Evolutionary conservation across 768 basidiomycete genomes (phyloP).

Genomic region (Cystobasidium tubakii): DNA sequence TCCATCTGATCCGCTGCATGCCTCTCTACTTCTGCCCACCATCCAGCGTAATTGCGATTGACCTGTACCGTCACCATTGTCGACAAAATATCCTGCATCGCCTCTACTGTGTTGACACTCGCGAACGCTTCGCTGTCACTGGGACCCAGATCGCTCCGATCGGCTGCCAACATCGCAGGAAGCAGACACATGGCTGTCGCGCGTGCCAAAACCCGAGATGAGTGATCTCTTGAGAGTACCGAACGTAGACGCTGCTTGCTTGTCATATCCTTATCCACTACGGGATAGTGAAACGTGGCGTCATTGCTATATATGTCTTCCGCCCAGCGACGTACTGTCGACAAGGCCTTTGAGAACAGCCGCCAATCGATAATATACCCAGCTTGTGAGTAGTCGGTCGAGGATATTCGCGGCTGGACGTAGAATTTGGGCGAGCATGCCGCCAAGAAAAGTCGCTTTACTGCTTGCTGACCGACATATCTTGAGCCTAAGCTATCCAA

Average conservation of each 20-base stretch:
- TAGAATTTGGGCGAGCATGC: slow-evolving; percentile 22
- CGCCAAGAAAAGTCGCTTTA: neutral
- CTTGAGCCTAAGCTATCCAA: slow-evolving; percentile 1
- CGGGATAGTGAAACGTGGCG: neutral
- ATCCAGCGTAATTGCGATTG: neutral
- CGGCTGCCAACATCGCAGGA: neutral
- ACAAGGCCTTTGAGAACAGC: neutral
- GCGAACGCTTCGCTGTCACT: too few species aligned
- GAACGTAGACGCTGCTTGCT: neutral
- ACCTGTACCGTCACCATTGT: neutral
- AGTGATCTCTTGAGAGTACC: neutral
- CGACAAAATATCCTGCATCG: neutral
- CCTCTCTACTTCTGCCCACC: neutral
- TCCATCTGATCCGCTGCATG: neutral
- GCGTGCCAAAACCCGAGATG: neutral
- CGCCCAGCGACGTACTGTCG: neutral
- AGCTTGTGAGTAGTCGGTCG: neutral
- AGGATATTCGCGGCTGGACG: neutral
- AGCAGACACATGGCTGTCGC: neutral
- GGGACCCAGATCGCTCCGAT: neutral
- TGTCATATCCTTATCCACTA: neutral
- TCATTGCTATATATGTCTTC: neutral
- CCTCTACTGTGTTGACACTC: neutral
- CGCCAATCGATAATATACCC: neutral
- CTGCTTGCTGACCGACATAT: neutral